Evolutionary conservation across 352 stramenopile genomes (phyloP), one percentile per base, ranked within the genome.

Genomic region (Phytophthora sp.): DNA sequence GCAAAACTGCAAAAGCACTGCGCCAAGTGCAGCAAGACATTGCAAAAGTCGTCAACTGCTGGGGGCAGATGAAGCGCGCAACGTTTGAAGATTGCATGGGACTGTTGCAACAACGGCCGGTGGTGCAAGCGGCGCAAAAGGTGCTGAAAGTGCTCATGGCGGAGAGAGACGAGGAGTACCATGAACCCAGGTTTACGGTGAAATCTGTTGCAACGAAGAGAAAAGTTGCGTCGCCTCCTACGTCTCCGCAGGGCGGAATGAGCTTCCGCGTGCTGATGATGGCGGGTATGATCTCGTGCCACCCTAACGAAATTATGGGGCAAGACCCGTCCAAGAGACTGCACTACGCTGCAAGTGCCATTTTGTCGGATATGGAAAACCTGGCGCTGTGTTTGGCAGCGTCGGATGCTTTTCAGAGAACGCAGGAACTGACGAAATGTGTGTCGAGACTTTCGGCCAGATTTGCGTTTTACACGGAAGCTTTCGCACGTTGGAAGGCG

Each of bases 391-490:
- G 71, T 46, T 54, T 89, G 9, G 62, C 48, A 21, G 72, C 69
- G 5, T 74, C 58, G 11, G 23, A 49, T 28, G 54, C 11, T 0
- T 39, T 50, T 2, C 56, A 66, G 48, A 23, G 42, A 4, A 66
- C 68, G n/a, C 64, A 71, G 12, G 75, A 78, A 8, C 44, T 91
- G 10, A 84, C 79, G 44, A 69, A 61, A 10, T 62, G 62, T 17
- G 79, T 88, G 2, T 53, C 75, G 15, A 61, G 60, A 28, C 51
- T 89, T 11, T 67, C 81, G 9, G 82, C 79, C 20, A 65, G 79
- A n/a, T 89, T 91, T 62, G 66, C 66, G 1, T 88, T 89, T 37
- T 91, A 91, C 59, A 78, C 80, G 27, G 82, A 84, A 27, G 77
- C 72, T n/a, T 91, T 91, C 54, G 72, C 71, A 31, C 57, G 62